Evolutionary conservation across 2,329 filamentous ascomycete genomes (phyloP), one percentile per base, ranked within the genome.

Genomic region (Fonsecaea monophora): DNA sequence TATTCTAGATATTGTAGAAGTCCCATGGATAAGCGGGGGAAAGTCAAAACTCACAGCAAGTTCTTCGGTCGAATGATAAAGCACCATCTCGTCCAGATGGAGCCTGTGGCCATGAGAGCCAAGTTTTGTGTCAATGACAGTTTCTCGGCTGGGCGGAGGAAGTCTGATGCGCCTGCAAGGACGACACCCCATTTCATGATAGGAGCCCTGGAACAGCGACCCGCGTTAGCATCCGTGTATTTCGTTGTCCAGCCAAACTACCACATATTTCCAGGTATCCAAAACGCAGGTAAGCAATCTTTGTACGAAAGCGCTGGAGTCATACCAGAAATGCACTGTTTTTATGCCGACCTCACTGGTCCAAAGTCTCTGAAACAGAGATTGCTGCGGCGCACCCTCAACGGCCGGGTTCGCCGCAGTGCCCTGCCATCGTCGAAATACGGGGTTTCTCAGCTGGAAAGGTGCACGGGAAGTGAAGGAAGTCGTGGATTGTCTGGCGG

Each of bases 51-150:
- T 56, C 83, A 92, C 90, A 97, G 90, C 76, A 93, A 83, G 85
- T 99, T 99, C 81, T 89, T 89, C 65, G 95, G 95, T 81, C 89
- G 93, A 82, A 99, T 99, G 80, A 99, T 91, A 78, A 98, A 86
- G 85, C 95, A 99, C 95, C 95, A 99, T 73, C 95, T 88, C 54
- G 95, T 99, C 95, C 95, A 99, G 86, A 99, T 99, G 72, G 91
- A 82, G 73, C 95, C 95, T 9, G 95, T 99, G 74, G 89, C 89
- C 77, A 92, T 95, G 73, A 99, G 87, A 67, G 95, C 94, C 59
- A 85, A 84, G 83, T 98, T 99, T 82, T 97, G 94, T 35, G 92
- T 95, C 70, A 97, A 84, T 48, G 94, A 97, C 73, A 99, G 92
- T 80, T 93, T 92, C 80, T 96, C 92, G 70, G 91, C 92, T 37